These are phyloP conservation scores for Trichoderma lentiforme DNA, from an alignment of 2,329 filamentous ascomycete species.

Conservation along the genomic window DNA sequence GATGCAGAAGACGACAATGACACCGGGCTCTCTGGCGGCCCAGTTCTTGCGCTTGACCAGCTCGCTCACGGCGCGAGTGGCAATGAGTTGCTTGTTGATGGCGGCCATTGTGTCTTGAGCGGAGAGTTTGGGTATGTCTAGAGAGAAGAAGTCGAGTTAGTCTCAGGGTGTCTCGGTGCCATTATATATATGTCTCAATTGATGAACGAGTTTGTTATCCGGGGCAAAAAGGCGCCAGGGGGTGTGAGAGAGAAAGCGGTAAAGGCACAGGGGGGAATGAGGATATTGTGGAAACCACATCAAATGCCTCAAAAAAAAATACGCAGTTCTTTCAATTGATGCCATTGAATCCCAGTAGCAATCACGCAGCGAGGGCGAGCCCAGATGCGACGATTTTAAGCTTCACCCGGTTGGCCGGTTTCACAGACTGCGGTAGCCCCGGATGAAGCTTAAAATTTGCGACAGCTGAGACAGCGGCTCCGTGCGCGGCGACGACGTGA, in stretches of 20 bases:
- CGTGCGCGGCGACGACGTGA: not conserved
- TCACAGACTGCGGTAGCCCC: not conserved
- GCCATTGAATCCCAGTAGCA: not conserved
- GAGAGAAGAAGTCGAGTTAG: not conserved
- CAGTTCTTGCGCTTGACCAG: constrained; percentile 44
- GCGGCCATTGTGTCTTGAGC: constrained; percentile 40
- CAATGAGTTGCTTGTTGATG: constrained; percentile 34
- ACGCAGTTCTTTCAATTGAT: not conserved
- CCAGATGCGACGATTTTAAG: not conserved
- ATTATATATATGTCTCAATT: constrained; percentile 6
- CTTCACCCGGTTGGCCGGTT: not conserved
- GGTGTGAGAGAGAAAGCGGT: not conserved
- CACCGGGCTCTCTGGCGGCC: constrained; percentile 38
- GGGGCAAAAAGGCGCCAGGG: not conserved
- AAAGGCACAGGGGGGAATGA: not conserved
- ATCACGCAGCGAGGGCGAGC: not conserved
- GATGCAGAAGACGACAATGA: constrained; percentile 44
- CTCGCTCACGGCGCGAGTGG: constrained; percentile 37
- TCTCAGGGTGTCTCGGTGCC: constrained; percentile 12
- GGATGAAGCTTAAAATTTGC: not conserved
- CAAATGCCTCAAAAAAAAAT: constrained; percentile 12
- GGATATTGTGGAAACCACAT: not conserved
- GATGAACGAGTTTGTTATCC: not conserved
- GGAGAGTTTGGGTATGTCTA: constrained; percentile 9
- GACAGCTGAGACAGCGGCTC: constrained; percentile 1